phyloP scores from a whole-genome alignment of 2,329 filamentous ascomycete genomes.

The Paramyrothecium roridum region DNA sequence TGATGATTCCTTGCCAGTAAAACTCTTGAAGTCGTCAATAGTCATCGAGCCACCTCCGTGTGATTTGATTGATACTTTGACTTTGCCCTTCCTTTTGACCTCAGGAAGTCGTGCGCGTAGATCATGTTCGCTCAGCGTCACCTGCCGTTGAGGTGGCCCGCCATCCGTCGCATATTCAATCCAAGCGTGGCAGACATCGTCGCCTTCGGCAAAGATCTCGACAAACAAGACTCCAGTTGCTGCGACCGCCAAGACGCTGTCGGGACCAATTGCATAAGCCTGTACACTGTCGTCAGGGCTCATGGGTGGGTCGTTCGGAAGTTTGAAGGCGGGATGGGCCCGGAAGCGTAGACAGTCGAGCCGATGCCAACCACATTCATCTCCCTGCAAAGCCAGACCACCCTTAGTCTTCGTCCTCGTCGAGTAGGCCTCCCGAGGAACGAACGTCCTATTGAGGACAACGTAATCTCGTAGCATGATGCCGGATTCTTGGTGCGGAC shows the following conservation, averaged over 20 bases:
- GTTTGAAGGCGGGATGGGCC: conserved; percentile 83
- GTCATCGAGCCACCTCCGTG: conserved; percentile 70
- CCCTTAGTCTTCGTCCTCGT: conserved; percentile 84
- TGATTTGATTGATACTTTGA: conserved; percentile 74
- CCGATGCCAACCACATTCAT: conserved; percentile 90
- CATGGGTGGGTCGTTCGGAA: conserved; percentile 69
- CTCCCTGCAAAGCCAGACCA: conserved; percentile 67
- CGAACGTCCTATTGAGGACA: conserved; percentile 78
- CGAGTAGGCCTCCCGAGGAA: conserved; percentile 77
- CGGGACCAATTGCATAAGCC: conserved; percentile 79
- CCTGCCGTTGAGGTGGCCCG: conserved; percentile 64
- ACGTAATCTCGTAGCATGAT: conserved; percentile 91
- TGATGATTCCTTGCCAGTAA: conserved; percentile 68
- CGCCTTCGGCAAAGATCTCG: conserved; percentile 77
- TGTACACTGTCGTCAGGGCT: conserved; percentile 74
- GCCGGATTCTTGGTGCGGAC: conserved; percentile 84
- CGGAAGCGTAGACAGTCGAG: conserved; percentile 86
- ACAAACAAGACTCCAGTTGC: conserved; percentile 80
- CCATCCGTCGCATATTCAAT: conserved; percentile 72
- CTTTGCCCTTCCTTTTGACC: conserved; percentile 65
- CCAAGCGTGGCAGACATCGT: conserved; percentile 76
- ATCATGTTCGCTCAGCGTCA: conserved; percentile 72
- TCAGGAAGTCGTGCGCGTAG: conserved; percentile 70
- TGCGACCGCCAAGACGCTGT: conserved; percentile 73
- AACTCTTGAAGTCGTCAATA: conserved; percentile 70